Evolutionary conservation across 1,284 basidiomycete species (phyloP), one percentile per base, ranked within the genome.

Genomic region (Cutaneotrichosporon daszewskae): DNA sequence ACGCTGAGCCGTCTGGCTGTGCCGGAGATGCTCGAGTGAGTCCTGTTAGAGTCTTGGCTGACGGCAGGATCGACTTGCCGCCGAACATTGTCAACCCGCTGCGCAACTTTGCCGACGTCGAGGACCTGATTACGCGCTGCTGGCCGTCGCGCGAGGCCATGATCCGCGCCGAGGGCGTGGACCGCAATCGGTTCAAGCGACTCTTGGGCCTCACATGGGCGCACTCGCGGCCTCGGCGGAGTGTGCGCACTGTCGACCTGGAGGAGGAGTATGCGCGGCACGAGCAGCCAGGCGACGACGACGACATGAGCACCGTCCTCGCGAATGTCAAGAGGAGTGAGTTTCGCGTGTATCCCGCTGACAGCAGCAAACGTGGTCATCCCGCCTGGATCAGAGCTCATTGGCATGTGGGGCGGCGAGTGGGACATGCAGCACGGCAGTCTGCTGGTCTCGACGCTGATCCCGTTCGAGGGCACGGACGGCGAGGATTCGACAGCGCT

Each of bases 391-490:
- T 68, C 62, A 3, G 69, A 72, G 29, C 54, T 72, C 17, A 64
- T 68, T 20, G 63, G 63, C 9, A 66, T 71, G 58, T 70, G 68
- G 66, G 62, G 68, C 22, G 68, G 69, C 25, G 68, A 71, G 45
- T 72, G 69, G 69, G 61, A 68, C 40, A 66, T 68, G 56, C 29
- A 39, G 62, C 62, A 65, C 24, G 69, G 69, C 24, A 66, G 68
- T 10, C 50, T 72, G 5, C 60, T 72, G 36, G 61, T 72, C 24
- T 66, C 68, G 23, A 71, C 68, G 1, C 62, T 66, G 13, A 63
- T 71, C 7, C 68, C 68, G 1, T 72, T 72, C 58, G 69, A 72
- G 54, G 66, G 67, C 5, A 59, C 63, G n/a, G 68, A 72, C 42
- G 68, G 68, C 18, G 68, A 71, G 49, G 66, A 69, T 45, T 58